Percentiles rank a stretch among this genome's conserved stretches.
Conservation (phyloP, 2,329 filamentous ascomycete species). For the Elsinoe batatas region DNA sequence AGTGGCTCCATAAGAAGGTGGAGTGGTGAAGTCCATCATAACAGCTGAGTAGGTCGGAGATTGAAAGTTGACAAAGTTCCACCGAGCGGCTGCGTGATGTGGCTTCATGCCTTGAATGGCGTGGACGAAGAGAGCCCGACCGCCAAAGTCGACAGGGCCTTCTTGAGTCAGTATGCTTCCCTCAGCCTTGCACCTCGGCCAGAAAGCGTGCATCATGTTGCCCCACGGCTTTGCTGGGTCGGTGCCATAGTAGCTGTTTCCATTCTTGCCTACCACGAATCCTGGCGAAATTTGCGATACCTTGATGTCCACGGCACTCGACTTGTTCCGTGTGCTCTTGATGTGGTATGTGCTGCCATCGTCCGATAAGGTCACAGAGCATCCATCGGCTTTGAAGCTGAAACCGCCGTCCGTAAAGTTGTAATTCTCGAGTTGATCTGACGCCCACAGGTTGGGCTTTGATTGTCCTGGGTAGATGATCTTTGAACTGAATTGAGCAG, state of each 20-base stretch:
- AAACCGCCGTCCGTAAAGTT: constrained; percentile 77
- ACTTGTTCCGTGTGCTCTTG: constrained; percentile 78
- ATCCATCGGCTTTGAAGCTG: constrained; percentile 76
- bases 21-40: constrained; percentile 94
- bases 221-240: constrained; percentile 85
- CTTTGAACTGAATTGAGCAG: constrained; percentile 89
- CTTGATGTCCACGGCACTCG: constrained; percentile 76
- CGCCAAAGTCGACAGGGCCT: constrained; percentile 71
- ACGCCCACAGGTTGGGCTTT: constrained; percentile 72
- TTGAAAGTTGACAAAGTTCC: constrained; percentile 93
- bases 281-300: constrained; percentile 67
- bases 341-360: constrained; percentile 76
- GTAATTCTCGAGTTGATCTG: constrained; percentile 66
- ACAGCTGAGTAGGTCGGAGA: constrained; percentile 75
- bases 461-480: constrained; percentile 65
- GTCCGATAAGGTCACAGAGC: constrained; percentile 74
- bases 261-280: constrained; percentile 75
- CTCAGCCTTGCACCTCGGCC: constrained; percentile 75
- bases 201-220: constrained; percentile 83
- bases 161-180: constrained; percentile 77
- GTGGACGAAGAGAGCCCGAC: constrained; percentile 68
- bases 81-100: constrained; percentile 79
- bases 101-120: constrained; percentile 98
- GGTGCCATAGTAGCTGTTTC: constrained; percentile 76
- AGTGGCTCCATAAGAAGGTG: constrained; percentile 81